Evolutionary conservation across 352 stramenopile genomes (phyloP), one percentile per base, ranked within the genome.

Genomic region (Achlya hypogyna): DNA sequence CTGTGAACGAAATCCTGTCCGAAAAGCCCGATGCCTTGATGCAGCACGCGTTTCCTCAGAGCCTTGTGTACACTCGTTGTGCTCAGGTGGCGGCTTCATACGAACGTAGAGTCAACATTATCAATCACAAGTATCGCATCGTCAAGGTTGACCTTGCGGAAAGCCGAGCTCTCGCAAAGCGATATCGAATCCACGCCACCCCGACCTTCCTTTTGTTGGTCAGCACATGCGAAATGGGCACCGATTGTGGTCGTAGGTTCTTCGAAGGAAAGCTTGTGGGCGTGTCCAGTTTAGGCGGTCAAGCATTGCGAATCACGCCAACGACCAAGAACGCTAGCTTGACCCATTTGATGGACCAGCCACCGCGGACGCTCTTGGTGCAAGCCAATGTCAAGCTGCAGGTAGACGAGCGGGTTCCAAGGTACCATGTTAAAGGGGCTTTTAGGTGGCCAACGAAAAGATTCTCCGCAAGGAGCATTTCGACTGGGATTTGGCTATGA

Each of bases 61-160:
- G n/a, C 8, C 35, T 69, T 28, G 62, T 71, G 51, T 71, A 60
- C 4, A n/a, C n/a, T n/a, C n/a, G n/a, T n/a, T n/a, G n/a, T n/a
- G n/a, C n/a, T n/a, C n/a, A n/a, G n/a, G n/a, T n/a, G n/a, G n/a
- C n/a, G n/a, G n/a, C n/a, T n/a, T n/a, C n/a, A n/a, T n/a, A n/a
- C 18, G 23, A 32, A 58, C 28, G 18, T 71, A 71, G 65, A 6
- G 29, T 23, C 47, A 45, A 31, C 54, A 31, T 63, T 49, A 35
- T 60, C 1, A 5, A 20, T 53, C 22, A 3, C 62, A 89, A 75
- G 63, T 89, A 75, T 42, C 66, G 72, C 4, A 58, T 95, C 4
- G 74, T 89, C 63, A 89, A 90, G 69, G 88, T 86, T 54, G 79
- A 92, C 49, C 75, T 95, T 29, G 71, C 79, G 20, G 81, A 90